Base-by-base conservation (phyloP, 1,284 basidiomycete genomes). In the Fomitiporia mediterranea region DNA sequence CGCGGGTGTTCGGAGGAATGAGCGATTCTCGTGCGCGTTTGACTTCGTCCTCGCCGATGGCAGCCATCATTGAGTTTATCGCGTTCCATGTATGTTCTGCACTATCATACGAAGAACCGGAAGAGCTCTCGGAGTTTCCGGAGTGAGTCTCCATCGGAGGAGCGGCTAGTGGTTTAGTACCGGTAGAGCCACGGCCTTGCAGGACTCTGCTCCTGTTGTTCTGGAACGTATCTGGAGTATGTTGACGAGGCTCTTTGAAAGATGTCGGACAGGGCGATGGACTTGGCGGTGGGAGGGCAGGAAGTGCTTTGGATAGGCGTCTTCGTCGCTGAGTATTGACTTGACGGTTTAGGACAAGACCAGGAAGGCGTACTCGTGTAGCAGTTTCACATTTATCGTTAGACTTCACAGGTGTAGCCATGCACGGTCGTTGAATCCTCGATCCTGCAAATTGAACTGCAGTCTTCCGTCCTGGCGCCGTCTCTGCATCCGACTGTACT, bases 51-150 rank as follows among this genome's bases (percentile, higher is more conserved):
- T 58, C 46, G 23, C 35, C 34, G 0, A 43, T 39, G 9, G 51
- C 44, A 35, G 48, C 34, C 56, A 43, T 58, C 21, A 58, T 28
- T 8, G 25, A 42, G 9, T 58, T 38, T n/a, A 58, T 50, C 52
- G 43, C 39, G 28, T 49, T 50, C 56, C 56, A 53, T 27, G 56
- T 58, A 23, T 54, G 56, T 21, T 50, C 51, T 8, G 47, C 56
- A 23, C 51, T 57, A 40, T 48, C 51, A 38, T 32, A 42, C 2
- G 51, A 54, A 13, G 51, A 50, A 5, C 46, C 30, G 13, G 51
- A 54, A 2, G 51, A 58, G 38, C 28, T 39, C 21, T 47, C 27
- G 34, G 23, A 42, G 11, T 19, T 40, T 34, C 25, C 28, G 15
- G 38, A 30, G 37, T 7, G 13, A 9, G 38, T n/a, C n/a, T 28